Evolutionary conservation across 2,329 filamentous ascomycete species (phyloP).

Genomic region (Dactylellina leptospora): DNA sequence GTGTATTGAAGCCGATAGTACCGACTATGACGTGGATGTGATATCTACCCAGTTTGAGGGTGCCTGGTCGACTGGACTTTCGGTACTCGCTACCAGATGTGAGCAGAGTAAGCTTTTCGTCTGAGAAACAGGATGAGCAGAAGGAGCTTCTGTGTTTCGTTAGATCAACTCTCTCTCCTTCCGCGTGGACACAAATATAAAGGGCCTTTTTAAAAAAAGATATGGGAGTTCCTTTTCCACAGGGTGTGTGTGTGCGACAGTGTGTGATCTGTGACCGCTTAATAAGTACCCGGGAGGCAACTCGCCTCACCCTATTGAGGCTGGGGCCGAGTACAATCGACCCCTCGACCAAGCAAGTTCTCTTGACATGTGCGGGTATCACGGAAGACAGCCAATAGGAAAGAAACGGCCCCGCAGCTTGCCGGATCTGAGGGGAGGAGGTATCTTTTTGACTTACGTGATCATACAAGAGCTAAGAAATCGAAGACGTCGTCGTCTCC

Average conservation of each 20-base stretch:
- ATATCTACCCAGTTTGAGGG: not conserved
- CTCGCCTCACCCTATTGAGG: not conserved
- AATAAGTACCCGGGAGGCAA: slow-evolving; percentile 19
- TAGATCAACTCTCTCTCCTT: slow-evolving; percentile 18
- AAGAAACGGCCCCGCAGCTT: slow-evolving; percentile 30
- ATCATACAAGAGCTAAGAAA: slow-evolving; percentile 1
- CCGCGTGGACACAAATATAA: too few relatives aligned
- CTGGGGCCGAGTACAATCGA: not conserved
- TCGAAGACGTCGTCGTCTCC: slow-evolving; percentile 17
- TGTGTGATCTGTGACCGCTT: slow-evolving; percentile 13
- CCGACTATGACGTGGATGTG: slow-evolving; percentile 31
- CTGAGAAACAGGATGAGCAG: slow-evolving; percentile 13
- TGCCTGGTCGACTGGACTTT: not conserved
- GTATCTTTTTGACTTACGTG: slow-evolving; percentile 36
- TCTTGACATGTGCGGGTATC: slow-evolving; percentile 29
- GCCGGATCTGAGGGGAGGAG: slow-evolving; percentile 29
- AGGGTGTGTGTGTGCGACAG: slow-evolving; percentile 3
- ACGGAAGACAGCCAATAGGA: slow-evolving; percentile 36
- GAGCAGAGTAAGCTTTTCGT: slow-evolving; percentile 6
- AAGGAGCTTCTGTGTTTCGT: slow-evolving; percentile 10
- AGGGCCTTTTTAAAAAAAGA: too few relatives aligned
- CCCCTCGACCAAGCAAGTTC: not conserved
- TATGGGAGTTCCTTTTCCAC: slow-evolving; percentile 3
- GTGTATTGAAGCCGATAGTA: slow-evolving; percentile 23
- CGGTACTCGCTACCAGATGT: slow-evolving; percentile 17